Evolutionary conservation across 768 basidiomycete species (phyloP).

Genomic region (Leucocoprinus sp.): DNA sequence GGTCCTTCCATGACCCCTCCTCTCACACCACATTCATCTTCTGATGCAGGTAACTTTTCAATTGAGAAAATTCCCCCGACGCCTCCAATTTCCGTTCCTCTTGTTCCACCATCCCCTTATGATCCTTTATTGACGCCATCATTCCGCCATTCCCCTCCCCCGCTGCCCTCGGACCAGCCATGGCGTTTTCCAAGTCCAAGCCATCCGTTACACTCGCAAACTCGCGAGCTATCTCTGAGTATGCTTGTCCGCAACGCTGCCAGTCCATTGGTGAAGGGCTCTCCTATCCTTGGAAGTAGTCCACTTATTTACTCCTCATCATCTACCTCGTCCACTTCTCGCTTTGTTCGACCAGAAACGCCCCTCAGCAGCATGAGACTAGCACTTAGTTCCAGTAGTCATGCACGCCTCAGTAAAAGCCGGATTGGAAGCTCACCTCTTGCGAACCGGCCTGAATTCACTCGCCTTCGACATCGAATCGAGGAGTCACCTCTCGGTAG

Average conservation of each 20-base stretch:
- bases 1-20: conserved; percentile 15
- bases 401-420: conserved; percentile 25
- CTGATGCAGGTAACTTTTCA: conserved; percentile 20
- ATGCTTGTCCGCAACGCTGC: conserved; percentile 49
- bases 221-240: conserved; percentile 56
- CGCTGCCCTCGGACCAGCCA: conserved; percentile 69
- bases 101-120: conserved; percentile 64
- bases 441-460: conserved; percentile 3
- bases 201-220: conserved; percentile 61
- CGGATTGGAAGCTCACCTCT: conserved; percentile 18
- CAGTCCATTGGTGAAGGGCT: conserved; percentile 37
- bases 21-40: conserved; percentile 30
- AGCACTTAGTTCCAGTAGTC: conserved; percentile 33
- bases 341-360: conserved; percentile 12
- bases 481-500: conserved; percentile 40
- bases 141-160: conserved; percentile 70
- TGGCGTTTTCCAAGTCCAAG: conserved; percentile 79
- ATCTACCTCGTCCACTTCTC: conserved; percentile 21
- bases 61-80: conserved; percentile 15
- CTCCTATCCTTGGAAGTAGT: conserved; percentile 20
- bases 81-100: conserved; percentile 24
- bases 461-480: conserved; percentile 18
- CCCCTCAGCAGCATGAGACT: conserved; percentile 13
- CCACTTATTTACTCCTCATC: conserved; percentile 27
- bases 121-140: conserved; percentile 68